These are phyloP conservation scores for Brettanomyces nanus DNA, from an alignment of 805 yeast species.

Conservation along the genomic window DNA sequence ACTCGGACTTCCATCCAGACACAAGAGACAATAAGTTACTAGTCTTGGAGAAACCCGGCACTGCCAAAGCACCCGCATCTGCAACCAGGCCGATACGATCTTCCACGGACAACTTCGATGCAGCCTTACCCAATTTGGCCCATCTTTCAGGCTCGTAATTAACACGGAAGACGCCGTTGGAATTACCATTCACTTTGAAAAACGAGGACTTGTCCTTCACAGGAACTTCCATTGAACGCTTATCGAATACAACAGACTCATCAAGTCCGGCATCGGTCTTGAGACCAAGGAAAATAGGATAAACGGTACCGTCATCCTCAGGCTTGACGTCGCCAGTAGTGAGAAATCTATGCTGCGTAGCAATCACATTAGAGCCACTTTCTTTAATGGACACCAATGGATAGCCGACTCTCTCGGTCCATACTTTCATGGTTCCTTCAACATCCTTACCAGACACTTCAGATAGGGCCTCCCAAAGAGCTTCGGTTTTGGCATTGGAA, in stretches of 20 bases:
- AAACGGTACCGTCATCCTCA: slow-evolving; percentile 50
- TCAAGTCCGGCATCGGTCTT: slow-evolving; percentile 22
- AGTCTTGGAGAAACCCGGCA: slow-evolving; percentile 38
- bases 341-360: slow-evolving; percentile 56
- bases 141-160: slow-evolving; percentile 35
- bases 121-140: slow-evolving; percentile 30
- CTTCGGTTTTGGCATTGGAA: slow-evolving; percentile 66
- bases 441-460: slow-evolving; percentile 64
- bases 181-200: slow-evolving; percentile 44
- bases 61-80: slow-evolving; percentile 43
- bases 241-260: slow-evolving; percentile 22
- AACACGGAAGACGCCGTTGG: slow-evolving; percentile 48
- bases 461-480: slow-evolving; percentile 61
- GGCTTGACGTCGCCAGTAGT: slow-evolving; percentile 56
- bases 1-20: slow-evolving; percentile 29
- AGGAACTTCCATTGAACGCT: slow-evolving; percentile 15
- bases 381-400: slow-evolving; percentile 53
- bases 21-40: slow-evolving; percentile 39
- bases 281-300: slow-evolving; percentile 48
- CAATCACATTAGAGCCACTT: slow-evolving; percentile 23
- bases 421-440: slow-evolving; percentile 50
- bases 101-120: slow-evolving; percentile 34
- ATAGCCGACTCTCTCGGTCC: slow-evolving; percentile 72
- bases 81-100: slow-evolving; percentile 52
- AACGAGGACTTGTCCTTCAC: slow-evolving; percentile 17